phyloP scores from a whole-genome alignment of 257 asterid genomes.

The Fraxinus quadrangulata region DNA sequence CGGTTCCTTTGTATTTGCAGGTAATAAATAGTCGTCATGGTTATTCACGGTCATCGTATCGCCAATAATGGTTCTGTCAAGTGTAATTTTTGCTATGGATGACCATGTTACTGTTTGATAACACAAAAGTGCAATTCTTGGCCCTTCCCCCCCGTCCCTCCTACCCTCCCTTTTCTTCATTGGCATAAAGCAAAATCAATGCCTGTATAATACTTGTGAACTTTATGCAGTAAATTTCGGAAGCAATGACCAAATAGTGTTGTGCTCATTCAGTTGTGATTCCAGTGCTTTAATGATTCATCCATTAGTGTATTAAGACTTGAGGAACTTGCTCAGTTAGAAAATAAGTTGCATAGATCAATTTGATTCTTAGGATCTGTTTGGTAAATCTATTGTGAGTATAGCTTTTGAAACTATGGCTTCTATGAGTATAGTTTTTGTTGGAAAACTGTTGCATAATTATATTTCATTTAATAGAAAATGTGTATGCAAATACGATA shows the following conservation, averaged over 20 bases:
- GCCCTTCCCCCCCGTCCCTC: not conserved
- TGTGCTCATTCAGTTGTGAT: not conserved
- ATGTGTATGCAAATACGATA: too few species aligned
- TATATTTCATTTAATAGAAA: too few species aligned
- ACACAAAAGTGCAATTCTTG: constrained; percentile 15
- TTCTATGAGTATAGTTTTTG: too few species aligned
- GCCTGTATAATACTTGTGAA: not conserved
- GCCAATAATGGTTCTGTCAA: constrained; percentile 31
- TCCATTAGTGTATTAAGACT: not conserved
- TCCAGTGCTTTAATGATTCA: not conserved
- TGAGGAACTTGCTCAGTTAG: not conserved
- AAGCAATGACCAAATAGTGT: not conserved
- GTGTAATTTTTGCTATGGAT: constrained; percentile 35
- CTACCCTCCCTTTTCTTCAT: not conserved
- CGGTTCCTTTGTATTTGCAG: constrained; percentile 27
- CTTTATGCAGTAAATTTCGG: constrained; percentile 15
- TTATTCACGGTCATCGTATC: constrained; percentile 24
- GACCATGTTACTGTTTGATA: constrained; percentile 26
- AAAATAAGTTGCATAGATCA: not conserved
- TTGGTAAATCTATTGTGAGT: too few species aligned
- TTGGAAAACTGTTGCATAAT: too few species aligned
- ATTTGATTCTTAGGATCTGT: not conserved
- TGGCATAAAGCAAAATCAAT: constrained; percentile 15
- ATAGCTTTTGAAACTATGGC: too few species aligned
- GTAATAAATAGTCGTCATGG: constrained; percentile 33